Base-by-base conservation (phyloP, 805 yeast genomes). In the Candida palmyrensis region DNA sequence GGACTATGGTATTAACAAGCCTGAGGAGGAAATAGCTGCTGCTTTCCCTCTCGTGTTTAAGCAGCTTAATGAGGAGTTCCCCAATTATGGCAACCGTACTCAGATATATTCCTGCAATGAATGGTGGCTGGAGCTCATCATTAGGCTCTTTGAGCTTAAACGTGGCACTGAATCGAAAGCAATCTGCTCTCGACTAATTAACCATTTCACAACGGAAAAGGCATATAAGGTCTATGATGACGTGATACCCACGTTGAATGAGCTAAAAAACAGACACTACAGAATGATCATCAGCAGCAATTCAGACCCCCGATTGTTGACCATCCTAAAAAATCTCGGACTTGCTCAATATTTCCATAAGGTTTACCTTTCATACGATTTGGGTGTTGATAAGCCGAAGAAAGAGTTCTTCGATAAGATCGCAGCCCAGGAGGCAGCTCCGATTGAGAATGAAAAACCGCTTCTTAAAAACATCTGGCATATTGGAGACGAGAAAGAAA, bases 41-140 rank as follows among this genome's bases (percentile, higher is more conserved):
- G 59, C 53, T 7, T 58, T 60, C 26, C 51, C 60, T 4, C 19
- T 30, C 2, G 53, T 57, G 2, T 73, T 67, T 52, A 45, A 59
- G 17, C 44, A 51, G 10, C 43, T 75, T 43, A 49, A 55, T 22
- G 22, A 27, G 5, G 33, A 56, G 38, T 73, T 57, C 44, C 88
- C 89, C 7, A 78, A 79, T 45, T 82, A 77, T 47, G 90, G 90
- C 1, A 77, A 75, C 39, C 24, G 35, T 18, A 43, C 47, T 17
- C 12, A 37, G 1, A 47, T 62, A 24, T 15, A 30, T 1, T 36
- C 45, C 12, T 33, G 51, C 24, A 59, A 57, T 18, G 55, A 57
- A 21, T 82, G 87, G 83, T 82, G 90, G 90, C 53, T 53, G 27
- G 55, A 62, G 18, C 51, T 81, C 22, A 64, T 79, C 1, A 58